Percentiles rank a stretch among this genome's conserved stretches.
Conservation (phyloP, 1,139 yeast species). For the Cylindricascospora bacillispora region DNA sequence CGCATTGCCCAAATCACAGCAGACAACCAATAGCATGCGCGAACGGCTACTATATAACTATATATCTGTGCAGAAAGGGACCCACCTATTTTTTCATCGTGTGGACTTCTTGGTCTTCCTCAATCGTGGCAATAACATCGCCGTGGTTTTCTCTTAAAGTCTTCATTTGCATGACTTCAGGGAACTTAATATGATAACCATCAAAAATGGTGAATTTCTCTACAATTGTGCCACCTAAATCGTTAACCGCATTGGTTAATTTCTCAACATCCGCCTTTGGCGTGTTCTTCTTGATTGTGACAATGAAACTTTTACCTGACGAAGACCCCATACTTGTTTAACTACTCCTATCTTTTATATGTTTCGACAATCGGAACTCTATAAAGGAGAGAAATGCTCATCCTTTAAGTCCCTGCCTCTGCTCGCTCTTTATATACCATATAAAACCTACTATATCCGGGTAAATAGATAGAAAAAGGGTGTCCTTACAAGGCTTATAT, state of each 20-base stretch:
- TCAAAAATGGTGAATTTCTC: slow-evolving; percentile 56
- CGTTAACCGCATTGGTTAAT: slow-evolving; percentile 20
- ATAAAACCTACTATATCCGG: too few species aligned
- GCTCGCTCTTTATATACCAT: too few species aligned
- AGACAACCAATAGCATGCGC: too few species aligned
- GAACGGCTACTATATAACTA: too few species aligned
- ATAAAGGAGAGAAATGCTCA: too few species aligned
- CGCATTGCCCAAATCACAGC: too few species aligned
- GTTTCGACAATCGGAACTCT: too few species aligned
- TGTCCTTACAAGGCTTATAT: too few species aligned
- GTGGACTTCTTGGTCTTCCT: slow-evolving; percentile 19
- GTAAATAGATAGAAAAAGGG: too few species aligned
- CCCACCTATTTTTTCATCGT: slow-evolving; percentile 1
- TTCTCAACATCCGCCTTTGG: slow-evolving; percentile 14
- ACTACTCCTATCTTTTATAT: too few species aligned
- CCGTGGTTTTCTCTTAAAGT: slow-evolving; percentile 12
- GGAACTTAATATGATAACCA: slow-evolving; percentile 36
- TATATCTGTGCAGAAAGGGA: neutral
- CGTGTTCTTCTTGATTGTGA: slow-evolving; percentile 18
- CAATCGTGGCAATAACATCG: slow-evolving; percentile 15
- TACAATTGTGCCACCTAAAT: slow-evolving; percentile 50
- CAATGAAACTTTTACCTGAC: slow-evolving; percentile 7
- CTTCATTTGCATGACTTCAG: slow-evolving; percentile 13
- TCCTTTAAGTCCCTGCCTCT: neutral
- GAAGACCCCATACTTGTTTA: too few species aligned